Percentiles rank a stretch among this genome's conserved stretches.
phyloP scores from a whole-genome alignment of 148 eudicot species.

The Persicaria maculosa region DNA sequence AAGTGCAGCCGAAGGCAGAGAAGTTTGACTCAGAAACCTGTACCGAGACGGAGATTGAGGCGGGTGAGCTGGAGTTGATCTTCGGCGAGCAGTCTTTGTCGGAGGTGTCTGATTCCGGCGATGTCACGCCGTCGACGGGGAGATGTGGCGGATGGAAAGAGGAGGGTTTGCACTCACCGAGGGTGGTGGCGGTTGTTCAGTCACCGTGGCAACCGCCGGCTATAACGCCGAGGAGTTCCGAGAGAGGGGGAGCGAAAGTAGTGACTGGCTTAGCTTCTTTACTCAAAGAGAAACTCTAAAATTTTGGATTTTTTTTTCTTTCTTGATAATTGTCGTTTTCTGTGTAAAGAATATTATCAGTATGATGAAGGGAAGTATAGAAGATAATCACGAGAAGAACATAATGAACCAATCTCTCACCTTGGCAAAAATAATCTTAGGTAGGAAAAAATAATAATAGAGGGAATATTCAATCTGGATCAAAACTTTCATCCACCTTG shows the following conservation, averaged over 20 bases:
- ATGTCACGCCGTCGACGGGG: slow-evolving; percentile 1
- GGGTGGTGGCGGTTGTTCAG: slow-evolving; percentile 7
- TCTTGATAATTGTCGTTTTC: not conserved
- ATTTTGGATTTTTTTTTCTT: slow-evolving; percentile 22
- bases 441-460: too few species aligned
- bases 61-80: slow-evolving; percentile 35
- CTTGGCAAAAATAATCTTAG: too few species aligned
- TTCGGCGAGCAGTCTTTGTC: slow-evolving; percentile 24
- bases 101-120: slow-evolving; percentile 11
- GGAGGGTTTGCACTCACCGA: not conserved
- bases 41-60: slow-evolving; percentile 14
- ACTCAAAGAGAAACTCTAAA: slow-evolving; percentile 43
- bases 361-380: slow-evolving; percentile 4
- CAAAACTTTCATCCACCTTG: too few species aligned
- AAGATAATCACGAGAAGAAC: not conserved
- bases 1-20: not conserved
- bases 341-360: not conserved
- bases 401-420: too few species aligned
- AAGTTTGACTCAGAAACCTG: not conserved
- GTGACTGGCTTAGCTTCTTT: slow-evolving; percentile 61
- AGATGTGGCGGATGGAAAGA: slow-evolving; percentile 13
- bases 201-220: slow-evolving; percentile 47
- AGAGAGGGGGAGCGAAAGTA: slow-evolving; percentile 29
- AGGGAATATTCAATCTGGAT: too few species aligned
- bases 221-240: slow-evolving; percentile 39